A percentile compares a stretch with the other conserved stretches of the same genome.
Conservation (phyloP, 768 basidiomycete genomes). For the Stropharia rugosoannulata region DNA sequence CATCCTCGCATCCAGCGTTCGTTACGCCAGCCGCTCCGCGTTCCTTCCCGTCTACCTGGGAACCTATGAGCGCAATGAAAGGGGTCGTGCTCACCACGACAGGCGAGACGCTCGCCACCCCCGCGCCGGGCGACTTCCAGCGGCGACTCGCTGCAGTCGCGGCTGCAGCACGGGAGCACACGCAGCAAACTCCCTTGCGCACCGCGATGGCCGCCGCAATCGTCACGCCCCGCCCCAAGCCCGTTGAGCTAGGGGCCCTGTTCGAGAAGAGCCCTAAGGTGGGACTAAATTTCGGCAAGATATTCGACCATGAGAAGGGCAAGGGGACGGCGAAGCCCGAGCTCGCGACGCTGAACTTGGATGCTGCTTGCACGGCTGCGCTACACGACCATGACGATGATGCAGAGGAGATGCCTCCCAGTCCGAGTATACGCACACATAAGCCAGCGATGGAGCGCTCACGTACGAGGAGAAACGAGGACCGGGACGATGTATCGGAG, state of each 20-base stretch:
- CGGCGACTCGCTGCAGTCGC: neutral
- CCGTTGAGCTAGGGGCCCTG: slow-evolving; percentile 61
- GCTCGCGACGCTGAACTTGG: neutral
- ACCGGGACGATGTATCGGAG: slow-evolving; percentile 20
- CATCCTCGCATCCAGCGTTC: slow-evolving; percentile 47
- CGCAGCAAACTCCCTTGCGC: neutral
- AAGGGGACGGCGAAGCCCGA: slow-evolving; percentile 1
- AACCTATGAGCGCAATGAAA: slow-evolving; percentile 52
- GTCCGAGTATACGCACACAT: slow-evolving; percentile 5
- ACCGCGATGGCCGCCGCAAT: neutral
- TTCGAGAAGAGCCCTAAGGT: slow-evolving; percentile 71
- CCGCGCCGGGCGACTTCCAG: slow-evolving; percentile 61
- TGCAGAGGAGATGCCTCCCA: neutral
- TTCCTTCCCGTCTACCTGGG: slow-evolving; percentile 36
- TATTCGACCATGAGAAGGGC: slow-evolving; percentile 65
- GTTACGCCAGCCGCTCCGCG: slow-evolving; percentile 33
- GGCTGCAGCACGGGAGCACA: neutral
- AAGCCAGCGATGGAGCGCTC: slow-evolving; percentile 11
- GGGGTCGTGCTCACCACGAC: slow-evolving; percentile 80
- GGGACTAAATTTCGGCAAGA: slow-evolving; percentile 73
- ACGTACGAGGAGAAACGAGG: slow-evolving; percentile 5
- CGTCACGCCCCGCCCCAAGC: neutral
- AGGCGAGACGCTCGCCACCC: slow-evolving; percentile 72
- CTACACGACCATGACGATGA: slow-evolving; percentile 20
- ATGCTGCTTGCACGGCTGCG: neutral